Evolutionary conservation across 1,139 yeast species (phyloP).

Genomic region (Tardiomyces digboiensis): DNA sequence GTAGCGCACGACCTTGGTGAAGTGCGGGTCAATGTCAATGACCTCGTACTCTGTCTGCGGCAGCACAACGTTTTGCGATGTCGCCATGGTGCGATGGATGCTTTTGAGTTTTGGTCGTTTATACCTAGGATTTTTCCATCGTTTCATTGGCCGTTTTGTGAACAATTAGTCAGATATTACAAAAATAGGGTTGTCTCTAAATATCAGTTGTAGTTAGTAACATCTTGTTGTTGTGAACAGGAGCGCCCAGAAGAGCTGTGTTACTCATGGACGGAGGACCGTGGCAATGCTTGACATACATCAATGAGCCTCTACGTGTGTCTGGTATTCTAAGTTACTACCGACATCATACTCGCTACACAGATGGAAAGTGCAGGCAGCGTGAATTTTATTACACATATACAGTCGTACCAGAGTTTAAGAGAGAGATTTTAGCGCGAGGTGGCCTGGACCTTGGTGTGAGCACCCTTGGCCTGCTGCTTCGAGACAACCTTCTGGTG

Average conservation of each 20-base stretch:
- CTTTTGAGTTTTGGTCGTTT: not conserved
- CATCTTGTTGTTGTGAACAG: too few species aligned
- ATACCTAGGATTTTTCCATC: not conserved
- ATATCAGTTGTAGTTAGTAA: not conserved
- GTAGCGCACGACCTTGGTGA: conserved; percentile 60
- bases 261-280: too few species aligned
- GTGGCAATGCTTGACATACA: too few species aligned
- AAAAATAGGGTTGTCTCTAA: not conserved
- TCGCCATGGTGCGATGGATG: conserved; percentile 2
- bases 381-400: not conserved
- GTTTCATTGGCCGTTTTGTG: not conserved
- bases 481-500: conserved; percentile 62
- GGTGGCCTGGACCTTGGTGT: conserved; percentile 75
- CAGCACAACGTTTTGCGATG: conserved; percentile 19
- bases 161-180: not conserved
- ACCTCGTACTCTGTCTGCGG: conserved; percentile 28
- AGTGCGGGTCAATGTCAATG: conserved; percentile 78
- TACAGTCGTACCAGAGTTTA: not conserved
- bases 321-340: too few species aligned
- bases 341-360: too few species aligned
- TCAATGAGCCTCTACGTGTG: too few species aligned
- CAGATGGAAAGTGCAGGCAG: not conserved
- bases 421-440: conserved; percentile 59
- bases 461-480: conserved; percentile 32
- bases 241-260: too few species aligned